phyloP scores from a whole-genome alignment of 2,329 filamentous ascomycete species.

The Corniculantispora saksenae region DNA sequence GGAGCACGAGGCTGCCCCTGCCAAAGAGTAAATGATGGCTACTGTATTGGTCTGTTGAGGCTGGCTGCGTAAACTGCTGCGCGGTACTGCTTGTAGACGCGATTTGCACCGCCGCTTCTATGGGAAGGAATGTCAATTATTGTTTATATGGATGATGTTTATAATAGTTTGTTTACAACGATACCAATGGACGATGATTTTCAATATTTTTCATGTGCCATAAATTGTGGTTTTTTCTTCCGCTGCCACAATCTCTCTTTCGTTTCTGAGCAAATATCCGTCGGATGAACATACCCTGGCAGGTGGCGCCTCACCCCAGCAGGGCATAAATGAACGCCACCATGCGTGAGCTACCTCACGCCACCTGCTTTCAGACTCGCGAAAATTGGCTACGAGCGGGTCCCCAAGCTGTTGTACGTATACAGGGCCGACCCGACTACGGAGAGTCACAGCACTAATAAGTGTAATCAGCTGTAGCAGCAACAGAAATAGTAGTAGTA shows the following conservation, averaged over 20 bases:
- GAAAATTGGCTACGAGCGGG: too few relatives aligned
- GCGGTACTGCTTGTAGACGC: not conserved
- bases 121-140: not conserved
- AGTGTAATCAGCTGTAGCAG: too few relatives aligned
- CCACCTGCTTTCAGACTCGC: too few relatives aligned
- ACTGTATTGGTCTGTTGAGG: not conserved
- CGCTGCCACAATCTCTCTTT: too few relatives aligned
- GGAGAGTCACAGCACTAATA: too few relatives aligned
- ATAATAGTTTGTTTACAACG: slow-evolving; percentile 17
- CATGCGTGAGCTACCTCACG: too few relatives aligned
- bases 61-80: not conserved
- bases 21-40: not conserved
- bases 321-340: too few relatives aligned
- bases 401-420: too few relatives aligned
- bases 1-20: slow-evolving; percentile 7
- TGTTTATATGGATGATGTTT: not conserved
- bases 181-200: slow-evolving; percentile 17
- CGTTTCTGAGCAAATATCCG: not conserved
- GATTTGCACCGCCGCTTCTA: not conserved
- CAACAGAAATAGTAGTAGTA: too few relatives aligned
- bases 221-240: not conserved
- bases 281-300: not conserved
- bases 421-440: too few relatives aligned
- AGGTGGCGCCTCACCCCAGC: too few relatives aligned
- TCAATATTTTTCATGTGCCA: not conserved